A percentile compares a stretch with the other conserved stretches of the same genome.
Conservation (phyloP, 805 yeast species). For the Candida namnaoensis region DNA sequence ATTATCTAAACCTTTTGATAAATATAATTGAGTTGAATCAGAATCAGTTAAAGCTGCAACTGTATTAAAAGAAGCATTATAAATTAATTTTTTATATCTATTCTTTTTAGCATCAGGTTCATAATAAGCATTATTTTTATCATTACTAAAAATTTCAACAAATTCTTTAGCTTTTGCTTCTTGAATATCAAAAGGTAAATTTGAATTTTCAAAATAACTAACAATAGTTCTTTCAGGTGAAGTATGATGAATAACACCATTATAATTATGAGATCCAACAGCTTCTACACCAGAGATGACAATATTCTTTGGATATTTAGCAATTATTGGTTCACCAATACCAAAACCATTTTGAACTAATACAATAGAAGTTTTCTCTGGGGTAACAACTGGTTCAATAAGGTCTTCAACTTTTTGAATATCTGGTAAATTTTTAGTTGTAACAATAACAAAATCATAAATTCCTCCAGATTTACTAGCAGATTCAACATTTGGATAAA, state of each 20-base stretch:
- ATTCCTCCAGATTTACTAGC: slow-evolving; percentile 28
- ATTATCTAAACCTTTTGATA: slow-evolving; percentile 31
- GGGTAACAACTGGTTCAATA: slow-evolving; percentile 38
- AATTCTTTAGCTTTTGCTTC: slow-evolving; percentile 31
- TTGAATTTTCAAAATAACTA: slow-evolving; percentile 38
- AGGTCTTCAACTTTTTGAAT: slow-evolving; percentile 41
- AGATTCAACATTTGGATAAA: slow-evolving; percentile 29
- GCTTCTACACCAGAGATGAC: slow-evolving; percentile 55
- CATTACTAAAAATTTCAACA: slow-evolving; percentile 35
- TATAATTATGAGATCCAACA: slow-evolving; percentile 44
- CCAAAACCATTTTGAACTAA: slow-evolving; percentile 60
- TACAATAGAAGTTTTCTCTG: slow-evolving; percentile 37
- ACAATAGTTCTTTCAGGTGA: slow-evolving; percentile 35
- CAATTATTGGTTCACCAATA: slow-evolving; percentile 41
- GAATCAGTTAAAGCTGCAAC: slow-evolving; percentile 48
- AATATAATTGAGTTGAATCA: slow-evolving; percentile 47
- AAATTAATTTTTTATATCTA: slow-evolving; percentile 61
- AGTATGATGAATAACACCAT: slow-evolving; percentile 37
- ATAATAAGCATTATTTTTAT: slow-evolving; percentile 30
- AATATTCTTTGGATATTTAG: slow-evolving; percentile 39
- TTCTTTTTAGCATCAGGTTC: slow-evolving; percentile 38
- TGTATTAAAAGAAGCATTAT: slow-evolving; percentile 62
- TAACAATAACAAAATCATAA: slow-evolving; percentile 52
- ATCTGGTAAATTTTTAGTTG: slow-evolving; percentile 64
- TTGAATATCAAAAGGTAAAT: slow-evolving; percentile 15